Base-by-base conservation (phyloP, 1,284 basidiomycete species). In the Ganoderma leucocontextum region DNA sequence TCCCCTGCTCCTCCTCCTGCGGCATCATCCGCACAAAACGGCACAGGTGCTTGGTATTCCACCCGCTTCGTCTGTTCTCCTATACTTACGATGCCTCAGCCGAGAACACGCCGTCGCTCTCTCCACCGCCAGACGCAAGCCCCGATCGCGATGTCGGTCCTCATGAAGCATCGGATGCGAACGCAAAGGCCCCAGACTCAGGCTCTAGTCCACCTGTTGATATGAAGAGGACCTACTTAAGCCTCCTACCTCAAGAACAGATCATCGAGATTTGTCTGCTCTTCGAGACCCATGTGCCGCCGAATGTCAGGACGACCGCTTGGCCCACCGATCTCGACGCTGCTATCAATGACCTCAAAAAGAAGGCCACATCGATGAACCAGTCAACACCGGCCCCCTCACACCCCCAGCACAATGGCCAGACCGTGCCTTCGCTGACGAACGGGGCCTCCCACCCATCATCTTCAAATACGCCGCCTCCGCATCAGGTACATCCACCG, bases 251-350 rank as follows among this genome's bases (percentile, higher is more conserved):
- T 19, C 86, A 84, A 41, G 83, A 86, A 59, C 90, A 92, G 79
- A 85, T 93, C 75, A 90, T 93, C 74, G 91, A 93, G 71, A 87
- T 93, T 72, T 92, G 92, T 75, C 83, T 94, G 61, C 84, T 84
- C 36, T 89, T 93, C 72, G 92, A 94, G 73, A 78, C 86, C 10
- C 86, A 92, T 80, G 89, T 87, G 1, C 88, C 91, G 6, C 79
- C 83, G 39, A 86, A 88, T 70, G 77, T 89, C 62, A 87, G 86
- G 77, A 83, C 81, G 64, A 80, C 86, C 33, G 79, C 93, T 77
- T 94, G 92, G 91, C 92, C 92, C 10, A 76, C 81, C 39, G 89
- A 93, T 75, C 82, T 94, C 62, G 83, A 85, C 66, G 85, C 84
- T 66, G 89, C 87, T 60, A 90, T 92, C 72, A 83, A 83, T 58